Percentiles rank a stretch among this genome's conserved stretches.
Conservation (phyloP, 2,329 filamentous ascomycete species). For the Raffaelea ambrosiae region DNA sequence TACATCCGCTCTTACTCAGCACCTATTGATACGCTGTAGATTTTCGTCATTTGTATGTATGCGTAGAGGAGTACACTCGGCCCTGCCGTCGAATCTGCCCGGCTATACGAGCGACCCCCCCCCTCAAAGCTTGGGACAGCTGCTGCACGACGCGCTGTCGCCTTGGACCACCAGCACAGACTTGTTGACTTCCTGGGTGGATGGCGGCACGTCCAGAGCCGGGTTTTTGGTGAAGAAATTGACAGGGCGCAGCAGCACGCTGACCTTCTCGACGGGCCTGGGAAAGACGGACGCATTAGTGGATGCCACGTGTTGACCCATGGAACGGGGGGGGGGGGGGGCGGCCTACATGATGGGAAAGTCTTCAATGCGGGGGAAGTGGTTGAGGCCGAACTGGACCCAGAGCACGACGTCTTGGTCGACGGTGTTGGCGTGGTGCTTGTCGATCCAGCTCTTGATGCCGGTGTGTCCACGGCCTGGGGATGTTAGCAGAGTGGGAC, state of each 20-base stretch:
- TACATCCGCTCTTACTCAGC: no score
- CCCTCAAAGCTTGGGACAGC: no score
- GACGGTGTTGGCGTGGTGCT: neutral
- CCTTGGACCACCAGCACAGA: neutral
- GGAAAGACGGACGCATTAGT: conserved; percentile 58
- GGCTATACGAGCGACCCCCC: no score
- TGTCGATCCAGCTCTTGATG: neutral
- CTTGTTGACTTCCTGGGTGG: conserved; percentile 24
- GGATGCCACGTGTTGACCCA: conserved; percentile 52
- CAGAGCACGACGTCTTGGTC: conserved; percentile 48
- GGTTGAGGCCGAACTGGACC: conserved; percentile 51
- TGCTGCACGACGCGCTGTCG: neutral
- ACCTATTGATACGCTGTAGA: no score
- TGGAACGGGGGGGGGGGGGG: no score
- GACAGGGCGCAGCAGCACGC: conserved; percentile 2
- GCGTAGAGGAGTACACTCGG: no score
- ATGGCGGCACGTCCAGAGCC: conserved; percentile 15
- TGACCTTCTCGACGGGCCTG: conserved; percentile 40
- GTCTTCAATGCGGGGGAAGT: conserved; percentile 56
- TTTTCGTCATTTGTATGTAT: no score
- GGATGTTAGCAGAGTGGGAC: conserved; percentile 15
- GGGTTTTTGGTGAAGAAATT: conserved; percentile 7
- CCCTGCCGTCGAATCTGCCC: no score
- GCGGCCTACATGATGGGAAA: conserved; percentile 54
- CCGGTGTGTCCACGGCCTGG: conserved; percentile 13